Base-by-base conservation (phyloP, 768 basidiomycete genomes). In the Kwoniella dejecticola region DNA sequence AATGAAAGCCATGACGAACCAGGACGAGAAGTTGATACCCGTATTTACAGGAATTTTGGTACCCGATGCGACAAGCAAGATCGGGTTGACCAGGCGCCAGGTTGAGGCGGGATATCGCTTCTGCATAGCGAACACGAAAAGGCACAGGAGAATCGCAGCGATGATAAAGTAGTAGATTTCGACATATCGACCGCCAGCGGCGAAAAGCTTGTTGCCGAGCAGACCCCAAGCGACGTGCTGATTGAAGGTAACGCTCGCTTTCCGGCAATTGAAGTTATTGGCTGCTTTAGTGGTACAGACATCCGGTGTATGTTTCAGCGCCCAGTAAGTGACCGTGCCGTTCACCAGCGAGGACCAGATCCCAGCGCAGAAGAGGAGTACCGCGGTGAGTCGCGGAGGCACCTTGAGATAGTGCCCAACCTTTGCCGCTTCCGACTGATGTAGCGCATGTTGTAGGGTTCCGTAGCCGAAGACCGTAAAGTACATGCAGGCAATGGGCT, bases 401-500 rank as follows among this genome's bases (percentile, higher is more conserved):
- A 45, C 21, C 11, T 17, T 8, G 44, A 45, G 44, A 11, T 45
- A 45, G 21, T 45, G 44, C 5, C 17, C 44, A 17, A 45, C 24
- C 21, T 45, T 45, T 11, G 21, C 21, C 12, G 44, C 15, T 23
- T 45, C 17, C 4, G 44, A 45, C 24, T 45, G 44, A n/a, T 45
- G 44, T 12, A 45, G 15, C 12, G 44, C 44, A 45, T 45, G 44
- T 45, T 45, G 44, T 11, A 45, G 44, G 12, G 44, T 45, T 12
- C 17, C 44, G 24, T n/a, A 45, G 15, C 44, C 44, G 21, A 23
- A 45, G 12, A 23, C 21, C 11, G 44, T 23, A 23, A 45, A 45
- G 44, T 45, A 45, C 44, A 45, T 45, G 21, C 44, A 45, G 24
- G 44, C 44, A 23, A 45, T 45, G 21, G 44, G 44, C 21, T 45